Base-by-base conservation (phyloP, 805 yeast species). In the Gaillardinia entomophila region DNA sequence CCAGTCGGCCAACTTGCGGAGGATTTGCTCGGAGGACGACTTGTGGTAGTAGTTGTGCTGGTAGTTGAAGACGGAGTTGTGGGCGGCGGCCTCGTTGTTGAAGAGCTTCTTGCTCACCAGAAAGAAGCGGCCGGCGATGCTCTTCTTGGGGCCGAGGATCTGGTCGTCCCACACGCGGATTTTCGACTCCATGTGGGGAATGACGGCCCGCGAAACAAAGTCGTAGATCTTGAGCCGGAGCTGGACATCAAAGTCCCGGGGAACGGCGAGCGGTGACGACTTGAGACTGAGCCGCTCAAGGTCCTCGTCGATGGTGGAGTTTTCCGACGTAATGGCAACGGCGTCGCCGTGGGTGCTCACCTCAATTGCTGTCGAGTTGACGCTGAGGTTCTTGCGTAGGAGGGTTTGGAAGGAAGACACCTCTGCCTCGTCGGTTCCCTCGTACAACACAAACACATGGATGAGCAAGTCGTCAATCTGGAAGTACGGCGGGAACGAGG, bases 1-100 rank as follows among this genome's bases (percentile, higher is more conserved):
- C 86, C 95, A 86, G 54, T 92, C 98, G 0, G 95, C 97, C 17
- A 90, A 62, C 49, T 83, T 82, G 31, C 97, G 66, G 17, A 88
- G 68, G 27, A 75, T 68, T 50, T 85, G 82, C 45, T 87, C 96
- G 1, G 79, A 71, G 0, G 87, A 66, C 2, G 73, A 64, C 8
- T 76, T 73, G 27, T 73, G 58, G 49, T 87, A 88, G 43, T 66
- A 75, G 15, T 79, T 81, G 27, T 68, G 75, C 3, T 58, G 61
- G 4, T 62, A 42, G 48, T 73, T 74, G 55, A 71, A 85, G 56
- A 42, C 52, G 20, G 63, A 42, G 14, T 12, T n/a, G 6, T 20
- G 30, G 24, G 24, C 12, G 55, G 37, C 31, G 60, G 56, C 28
- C 61, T 46, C 34, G 66, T 54, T 60, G 40, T 59, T 62, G 49